These are phyloP conservation scores for Pestalotiopsis sp. DNA, from an alignment of 2,329 filamentous ascomycete species.

Conservation along the genomic window DNA sequence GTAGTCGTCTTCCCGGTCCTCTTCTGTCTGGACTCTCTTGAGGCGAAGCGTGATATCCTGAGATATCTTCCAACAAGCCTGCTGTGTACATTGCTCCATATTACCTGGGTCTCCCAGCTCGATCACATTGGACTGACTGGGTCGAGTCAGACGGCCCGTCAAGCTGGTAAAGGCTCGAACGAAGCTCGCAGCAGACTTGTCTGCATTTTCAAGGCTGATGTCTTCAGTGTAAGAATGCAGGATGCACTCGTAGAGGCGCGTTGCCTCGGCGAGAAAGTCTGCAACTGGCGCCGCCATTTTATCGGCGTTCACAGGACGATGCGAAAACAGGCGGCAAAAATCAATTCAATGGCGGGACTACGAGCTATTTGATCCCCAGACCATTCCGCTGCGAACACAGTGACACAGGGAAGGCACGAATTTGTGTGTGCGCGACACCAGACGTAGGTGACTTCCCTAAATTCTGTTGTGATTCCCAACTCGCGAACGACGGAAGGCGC, in stretches of 20 bases:
- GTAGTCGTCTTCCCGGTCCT: too few species aligned
- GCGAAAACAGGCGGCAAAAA: not conserved
- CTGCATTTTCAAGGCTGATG: not conserved
- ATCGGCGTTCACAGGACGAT: not conserved
- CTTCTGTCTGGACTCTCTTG: not conserved
- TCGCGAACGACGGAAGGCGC: not conserved
- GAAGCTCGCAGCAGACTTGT: not conserved
- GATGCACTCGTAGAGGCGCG: not conserved
- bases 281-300: not conserved
- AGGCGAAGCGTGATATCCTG: constrained; percentile 7
- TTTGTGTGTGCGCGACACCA: not conserved
- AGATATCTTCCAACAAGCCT: constrained; percentile 3
- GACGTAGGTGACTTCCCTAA: not conserved
- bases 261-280: not conserved
- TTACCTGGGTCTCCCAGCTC: not conserved
- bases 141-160: not conserved
- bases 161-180: not conserved
- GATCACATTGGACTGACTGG: not conserved
- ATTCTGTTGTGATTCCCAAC: not conserved
- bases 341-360: not conserved
- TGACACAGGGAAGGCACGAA: not conserved
- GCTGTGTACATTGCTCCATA: not conserved
- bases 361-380: not conserved
- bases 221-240: not conserved
- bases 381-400: not conserved